Percentiles rank a stretch among this genome's conserved stretches.
Conservation (phyloP, 805 yeast species). For the Yarrowia deformans region DNA sequence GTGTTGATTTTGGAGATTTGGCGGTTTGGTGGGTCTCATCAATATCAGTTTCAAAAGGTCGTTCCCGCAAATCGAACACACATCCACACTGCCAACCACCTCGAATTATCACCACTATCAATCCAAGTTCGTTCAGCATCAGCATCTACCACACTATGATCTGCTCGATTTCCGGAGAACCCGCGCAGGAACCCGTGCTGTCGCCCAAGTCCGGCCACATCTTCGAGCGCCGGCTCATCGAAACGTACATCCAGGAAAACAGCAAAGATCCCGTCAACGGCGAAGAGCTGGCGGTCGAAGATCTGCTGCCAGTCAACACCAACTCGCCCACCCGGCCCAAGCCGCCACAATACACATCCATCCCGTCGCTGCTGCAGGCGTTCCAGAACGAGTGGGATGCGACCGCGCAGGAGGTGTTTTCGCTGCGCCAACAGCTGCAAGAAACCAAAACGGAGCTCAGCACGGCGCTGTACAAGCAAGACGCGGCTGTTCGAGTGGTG, state of each 20-base stretch:
- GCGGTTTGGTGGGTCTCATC: too few species aligned
- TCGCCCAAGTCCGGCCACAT: constrained; percentile 70
- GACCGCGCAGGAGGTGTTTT: constrained; percentile 77
- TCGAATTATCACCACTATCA: constrained; percentile 11
- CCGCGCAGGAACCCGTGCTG: constrained; percentile 73
- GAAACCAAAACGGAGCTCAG: constrained; percentile 75
- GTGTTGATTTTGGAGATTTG: not conserved
- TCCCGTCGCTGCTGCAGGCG: constrained; percentile 76
- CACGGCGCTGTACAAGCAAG: constrained; percentile 80
- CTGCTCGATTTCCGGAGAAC: constrained; percentile 68
- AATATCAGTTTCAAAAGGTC: too few species aligned
- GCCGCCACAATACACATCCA: constrained; percentile 61
- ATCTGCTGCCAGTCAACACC: constrained; percentile 59
- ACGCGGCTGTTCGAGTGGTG: constrained; percentile 89
- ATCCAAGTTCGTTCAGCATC: not conserved
- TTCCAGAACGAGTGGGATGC: constrained; percentile 94
- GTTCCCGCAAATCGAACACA: not conserved
- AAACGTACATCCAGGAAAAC: constrained; percentile 66
- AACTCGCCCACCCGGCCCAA: constrained; percentile 47
- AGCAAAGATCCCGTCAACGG: constrained; percentile 80
- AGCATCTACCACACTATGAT: constrained; percentile 40
- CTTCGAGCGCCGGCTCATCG: constrained; percentile 69
- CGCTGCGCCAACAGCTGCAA: constrained; percentile 73
- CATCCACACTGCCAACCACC: not conserved
- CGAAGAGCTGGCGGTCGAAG: constrained; percentile 64